phyloP scores from a whole-genome alignment of 140 eudicot species.

The Artemisia princeps region DNA sequence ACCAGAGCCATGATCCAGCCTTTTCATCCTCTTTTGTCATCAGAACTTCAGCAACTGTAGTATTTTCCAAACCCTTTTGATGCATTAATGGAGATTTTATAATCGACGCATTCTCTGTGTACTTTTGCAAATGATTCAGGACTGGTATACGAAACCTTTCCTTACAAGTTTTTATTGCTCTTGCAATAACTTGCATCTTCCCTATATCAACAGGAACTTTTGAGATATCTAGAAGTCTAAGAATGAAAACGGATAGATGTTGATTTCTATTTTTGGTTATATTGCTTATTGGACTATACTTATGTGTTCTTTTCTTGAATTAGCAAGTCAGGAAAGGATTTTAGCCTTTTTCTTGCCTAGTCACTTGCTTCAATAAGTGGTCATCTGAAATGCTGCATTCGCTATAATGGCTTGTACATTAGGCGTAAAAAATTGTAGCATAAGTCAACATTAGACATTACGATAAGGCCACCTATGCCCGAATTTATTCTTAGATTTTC shows the following conservation, averaged over 20 bases:
- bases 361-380: constrained; percentile 31
- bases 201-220: constrained; percentile 10
- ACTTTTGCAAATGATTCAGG: constrained; percentile 25
- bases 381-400: constrained; percentile 12
- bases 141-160: constrained; percentile 39
- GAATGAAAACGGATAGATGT: constrained; percentile 2
- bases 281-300: constrained; percentile 15
- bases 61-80: constrained; percentile 67
- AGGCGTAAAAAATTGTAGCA: constrained; percentile 7
- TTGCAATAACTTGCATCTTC: constrained; percentile 56
- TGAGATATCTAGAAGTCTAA: constrained; percentile 13
- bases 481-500: background rate
- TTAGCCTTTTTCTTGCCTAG: constrained; percentile 16
- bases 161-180: constrained; percentile 42
- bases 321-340: constrained; percentile 33
- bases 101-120: constrained; percentile 23
- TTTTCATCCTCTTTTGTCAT: constrained; percentile 63
- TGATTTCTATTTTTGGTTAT: constrained; percentile 2
- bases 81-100: constrained; percentile 25
- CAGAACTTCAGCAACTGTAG: constrained; percentile 59
- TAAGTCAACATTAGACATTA: background rate
- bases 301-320: constrained; percentile 36
- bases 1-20: constrained; percentile 77
- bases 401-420: constrained; percentile 18
- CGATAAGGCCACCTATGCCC: background rate